Evolutionary conservation across 176 grass and related monocot genomes (phyloP).

Genomic region (Musa troglodytarum): DNA sequence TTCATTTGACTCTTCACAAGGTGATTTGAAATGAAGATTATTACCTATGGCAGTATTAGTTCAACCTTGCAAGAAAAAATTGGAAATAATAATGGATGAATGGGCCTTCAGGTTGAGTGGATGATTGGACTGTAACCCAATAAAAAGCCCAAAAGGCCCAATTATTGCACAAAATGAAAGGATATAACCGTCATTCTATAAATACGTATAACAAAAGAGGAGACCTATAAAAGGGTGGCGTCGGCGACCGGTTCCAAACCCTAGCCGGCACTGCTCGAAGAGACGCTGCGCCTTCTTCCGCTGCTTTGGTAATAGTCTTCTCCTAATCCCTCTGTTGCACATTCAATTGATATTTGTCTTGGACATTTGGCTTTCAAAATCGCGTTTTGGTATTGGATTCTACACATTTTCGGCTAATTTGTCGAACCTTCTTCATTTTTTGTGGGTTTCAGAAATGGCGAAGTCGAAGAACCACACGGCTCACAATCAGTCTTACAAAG

Average conservation of each 20-base stretch:
- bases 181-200: background rate
- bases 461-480: slow-evolving; percentile 19
- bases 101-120: too few species aligned
- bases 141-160: background rate
- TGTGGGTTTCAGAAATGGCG: background rate
- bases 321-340: background rate
- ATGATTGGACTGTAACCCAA: background rate
- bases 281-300: background rate
- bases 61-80: too few species aligned
- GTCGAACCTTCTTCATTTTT: background rate
- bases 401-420: background rate
- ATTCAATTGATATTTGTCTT: background rate
- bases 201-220: background rate
- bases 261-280: background rate
- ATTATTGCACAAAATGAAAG: background rate
- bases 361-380: background rate
- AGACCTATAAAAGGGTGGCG: background rate
- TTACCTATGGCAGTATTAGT: too few species aligned
- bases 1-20: too few species aligned
- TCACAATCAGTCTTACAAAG: slow-evolving; percentile 15
- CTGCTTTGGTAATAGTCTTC: background rate
- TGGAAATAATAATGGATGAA: too few species aligned
- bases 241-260: background rate
- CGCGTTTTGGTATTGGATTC: background rate
- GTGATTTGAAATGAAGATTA: too few species aligned